Conservation (phyloP, 2,329 filamentous ascomycete species). For the Didymella segeticola region DNA sequence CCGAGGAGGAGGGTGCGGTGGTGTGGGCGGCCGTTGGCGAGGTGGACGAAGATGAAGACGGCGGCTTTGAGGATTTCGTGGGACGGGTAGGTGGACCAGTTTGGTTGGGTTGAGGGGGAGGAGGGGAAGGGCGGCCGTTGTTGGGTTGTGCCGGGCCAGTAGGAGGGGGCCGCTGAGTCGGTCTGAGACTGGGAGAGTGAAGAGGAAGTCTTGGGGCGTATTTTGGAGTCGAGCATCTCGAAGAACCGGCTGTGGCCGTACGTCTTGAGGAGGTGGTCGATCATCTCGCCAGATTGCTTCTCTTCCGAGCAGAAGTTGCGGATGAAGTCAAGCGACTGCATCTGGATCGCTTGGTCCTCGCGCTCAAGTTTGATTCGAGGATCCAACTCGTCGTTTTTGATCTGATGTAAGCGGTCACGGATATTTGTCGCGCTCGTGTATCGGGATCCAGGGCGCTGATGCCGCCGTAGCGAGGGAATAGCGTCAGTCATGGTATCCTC, state of each 20-base stretch:
- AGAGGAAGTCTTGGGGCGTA: constrained; percentile 59
- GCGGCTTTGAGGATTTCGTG: constrained; percentile 77
- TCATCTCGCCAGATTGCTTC: constrained; percentile 69
- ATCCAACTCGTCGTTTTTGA: constrained; percentile 71
- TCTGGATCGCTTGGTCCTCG: constrained; percentile 85
- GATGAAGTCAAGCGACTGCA: constrained; percentile 88
- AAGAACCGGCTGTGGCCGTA: constrained; percentile 82
- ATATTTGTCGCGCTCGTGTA: constrained; percentile 46
- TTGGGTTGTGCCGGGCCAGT: constrained; percentile 67
- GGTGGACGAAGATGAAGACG: constrained; percentile 83
- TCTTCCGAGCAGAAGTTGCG: constrained; percentile 82
- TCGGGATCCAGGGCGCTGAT: constrained; percentile 46
- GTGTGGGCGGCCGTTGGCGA: constrained; percentile 79
- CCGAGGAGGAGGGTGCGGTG: constrained; percentile 73
- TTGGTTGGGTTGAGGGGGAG: constrained; percentile 50
- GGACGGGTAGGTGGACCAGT: constrained; percentile 43
- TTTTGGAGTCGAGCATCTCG: constrained; percentile 78
- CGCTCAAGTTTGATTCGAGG: constrained; percentile 71
- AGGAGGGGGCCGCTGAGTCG: constrained; percentile 27
- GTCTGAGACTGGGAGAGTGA: constrained; percentile 10
- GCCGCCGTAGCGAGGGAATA: constrained; percentile 47
- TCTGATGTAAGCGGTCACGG: constrained; percentile 52
- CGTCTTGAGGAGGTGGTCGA: constrained; percentile 79
- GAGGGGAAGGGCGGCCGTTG: constrained; percentile 45
- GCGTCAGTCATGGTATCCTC: constrained; percentile 56